Base-by-base conservation (phyloP, 805 yeast genomes). In the Pichia gijzeniarum region DNA sequence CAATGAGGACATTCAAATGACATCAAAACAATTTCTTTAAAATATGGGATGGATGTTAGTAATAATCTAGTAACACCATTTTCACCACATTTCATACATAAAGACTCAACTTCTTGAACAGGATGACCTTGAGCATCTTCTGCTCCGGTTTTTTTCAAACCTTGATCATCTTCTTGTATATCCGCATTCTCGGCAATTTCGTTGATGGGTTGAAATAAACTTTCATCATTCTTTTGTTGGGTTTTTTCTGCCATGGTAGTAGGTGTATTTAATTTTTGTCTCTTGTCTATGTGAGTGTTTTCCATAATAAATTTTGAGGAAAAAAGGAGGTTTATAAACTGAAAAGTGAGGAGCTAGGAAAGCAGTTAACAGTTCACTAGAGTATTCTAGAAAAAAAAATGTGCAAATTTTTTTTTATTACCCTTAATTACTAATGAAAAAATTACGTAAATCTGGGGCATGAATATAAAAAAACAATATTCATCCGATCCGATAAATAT, bases 1-100 rank as follows among this genome's bases (percentile, higher is more conserved):
- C 99, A 93, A 65, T 90, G 97, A 22, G 93, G 91, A 66, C 99
- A 93, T 54, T 82, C 86, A 64, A 93, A 93, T 1, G 97, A 89
- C 95, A 93, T 91, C 47, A 93, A 63, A 42, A 93, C 85, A 43
- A 93, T 79, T 63, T 93, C 97, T 52, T 90, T 73, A 69, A 93
- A 93, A 58, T 72, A 88, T 17, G 99, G 99, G 56, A 93, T 93
- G 43, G 80, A 73, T 13, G 99, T 93, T 57, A 93, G 70, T 36
- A 93, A 71, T 62, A 93, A 64, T 53, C 95, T 70, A 4, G 99
- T 93, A 43, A 72, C 72, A 48, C 99, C 99, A 47, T 79, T 75
- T 53, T 91, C 70, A 51, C 82, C 85, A 66, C 99, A 93, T 71
- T 86, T 87, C 96, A 93, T 90, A 70, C 99, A 93, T 34, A 93